Conservation (phyloP, 129 eudicot species). For the Flaveria trinervia region DNA sequence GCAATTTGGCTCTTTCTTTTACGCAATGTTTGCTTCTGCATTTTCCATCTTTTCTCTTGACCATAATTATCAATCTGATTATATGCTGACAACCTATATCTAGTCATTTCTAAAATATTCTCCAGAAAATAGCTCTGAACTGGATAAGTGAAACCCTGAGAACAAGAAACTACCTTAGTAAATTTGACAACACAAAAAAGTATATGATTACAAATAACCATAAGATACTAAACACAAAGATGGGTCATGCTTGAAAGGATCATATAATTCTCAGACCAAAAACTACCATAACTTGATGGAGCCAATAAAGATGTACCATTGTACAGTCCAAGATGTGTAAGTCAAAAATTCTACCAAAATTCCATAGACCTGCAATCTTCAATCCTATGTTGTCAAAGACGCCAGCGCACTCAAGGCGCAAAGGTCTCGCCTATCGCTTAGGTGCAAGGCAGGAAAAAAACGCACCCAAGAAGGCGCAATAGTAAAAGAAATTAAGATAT, state of each 20-base stretch:
- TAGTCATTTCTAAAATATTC: constrained; percentile 82
- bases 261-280: not conserved
- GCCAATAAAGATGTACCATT: not conserved
- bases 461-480: too few relatives aligned
- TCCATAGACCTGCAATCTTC: too few relatives aligned
- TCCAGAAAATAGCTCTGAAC: constrained; percentile 85
- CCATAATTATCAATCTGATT: constrained; percentile 98
- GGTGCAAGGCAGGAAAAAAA: too few relatives aligned
- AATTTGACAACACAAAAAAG: constrained; percentile 1
- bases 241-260: constrained; percentile 12
- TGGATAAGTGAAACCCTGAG: constrained; percentile 93
- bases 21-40: constrained; percentile 81
- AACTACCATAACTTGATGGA: not conserved
- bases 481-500: too few relatives aligned
- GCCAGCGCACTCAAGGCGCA: too few relatives aligned
- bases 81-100: constrained; percentile 71
- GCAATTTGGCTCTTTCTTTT: constrained; percentile 93
- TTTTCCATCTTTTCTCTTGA: constrained; percentile 94
- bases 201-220: not conserved
- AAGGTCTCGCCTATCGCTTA: too few relatives aligned
- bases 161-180: constrained; percentile 14
- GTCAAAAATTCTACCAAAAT: too few relatives aligned
- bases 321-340: too few relatives aligned
- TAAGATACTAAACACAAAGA: not conserved
- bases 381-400: too few relatives aligned